Evolutionary conservation across 2,329 filamentous ascomycete genomes (phyloP).

Genomic region (Thielaviopsis punctulata): DNA sequence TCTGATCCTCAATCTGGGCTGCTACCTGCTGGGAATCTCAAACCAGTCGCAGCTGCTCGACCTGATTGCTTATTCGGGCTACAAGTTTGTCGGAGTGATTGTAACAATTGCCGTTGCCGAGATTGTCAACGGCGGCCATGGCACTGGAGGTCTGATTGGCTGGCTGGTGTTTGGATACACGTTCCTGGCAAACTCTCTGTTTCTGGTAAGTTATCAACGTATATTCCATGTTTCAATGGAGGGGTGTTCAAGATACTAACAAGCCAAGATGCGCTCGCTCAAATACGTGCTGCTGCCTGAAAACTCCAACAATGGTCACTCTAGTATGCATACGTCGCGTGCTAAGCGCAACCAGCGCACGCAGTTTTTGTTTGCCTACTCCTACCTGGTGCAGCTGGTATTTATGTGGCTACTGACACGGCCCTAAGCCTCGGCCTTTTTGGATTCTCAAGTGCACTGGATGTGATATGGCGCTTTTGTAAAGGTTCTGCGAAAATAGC

Average conservation of each 20-base stretch:
- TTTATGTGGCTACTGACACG: conserved; percentile 71
- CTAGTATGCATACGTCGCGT: conserved; percentile 48
- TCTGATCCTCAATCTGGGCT: conserved; percentile 74
- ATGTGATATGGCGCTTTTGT: background rate
- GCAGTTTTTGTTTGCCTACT: conserved; percentile 86
- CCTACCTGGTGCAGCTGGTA: conserved; percentile 79
- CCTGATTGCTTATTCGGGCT: conserved; percentile 87
- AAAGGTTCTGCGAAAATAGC: background rate
- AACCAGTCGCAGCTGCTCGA: conserved; percentile 89
- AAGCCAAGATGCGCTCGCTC: conserved; percentile 62
- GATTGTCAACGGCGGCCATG: conserved; percentile 57
- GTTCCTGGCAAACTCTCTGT: conserved; percentile 86
- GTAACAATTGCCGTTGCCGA: conserved; percentile 68
- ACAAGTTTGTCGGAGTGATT: conserved; percentile 97
- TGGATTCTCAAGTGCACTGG: background rate
- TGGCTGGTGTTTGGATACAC: conserved; percentile 86
- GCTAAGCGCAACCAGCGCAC: conserved; percentile 76
- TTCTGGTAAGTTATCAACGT: conserved; percentile 46
- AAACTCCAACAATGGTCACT: conserved; percentile 46
- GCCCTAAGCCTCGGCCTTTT: conserved; percentile 17
- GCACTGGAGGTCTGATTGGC: conserved; percentile 74
- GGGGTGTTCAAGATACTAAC: background rate
- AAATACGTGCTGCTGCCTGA: conserved; percentile 93
- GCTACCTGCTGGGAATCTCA: conserved; percentile 83
- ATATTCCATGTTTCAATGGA: background rate